These are phyloP conservation scores for Phytomonas sp. DNA, from an alignment of 208 protist genomes.

Conservation along the genomic window DNA sequence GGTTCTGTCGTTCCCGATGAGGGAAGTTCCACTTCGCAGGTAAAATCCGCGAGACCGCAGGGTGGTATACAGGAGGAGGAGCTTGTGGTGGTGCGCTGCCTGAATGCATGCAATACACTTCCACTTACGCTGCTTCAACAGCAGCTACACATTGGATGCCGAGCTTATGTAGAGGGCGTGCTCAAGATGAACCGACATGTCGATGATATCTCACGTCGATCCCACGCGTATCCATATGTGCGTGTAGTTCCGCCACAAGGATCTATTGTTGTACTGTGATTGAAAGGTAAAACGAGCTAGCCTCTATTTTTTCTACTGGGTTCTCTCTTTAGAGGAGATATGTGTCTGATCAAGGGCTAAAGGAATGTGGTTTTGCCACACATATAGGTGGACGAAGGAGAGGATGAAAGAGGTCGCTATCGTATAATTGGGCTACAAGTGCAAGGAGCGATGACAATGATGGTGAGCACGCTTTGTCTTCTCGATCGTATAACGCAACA, in stretches of 20 bases:
- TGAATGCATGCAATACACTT: conserved; percentile 15
- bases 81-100: conserved; percentile 66
- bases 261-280: conserved; percentile 33
- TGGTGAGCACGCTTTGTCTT: too few species aligned
- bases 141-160: conserved; percentile 36
- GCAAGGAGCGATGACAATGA: too few species aligned
- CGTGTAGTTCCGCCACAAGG: conserved; percentile 68
- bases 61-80: conserved; percentile 31
- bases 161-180: conserved; percentile 46
- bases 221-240: conserved; percentile 78
- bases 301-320: background rate
- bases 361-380: too few species aligned
- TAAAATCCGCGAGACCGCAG: background rate
- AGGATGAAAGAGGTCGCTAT: too few species aligned
- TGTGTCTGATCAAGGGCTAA: too few species aligned
- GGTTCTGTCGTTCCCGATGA: background rate
- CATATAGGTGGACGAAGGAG: too few species aligned
- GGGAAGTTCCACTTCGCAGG: too few species aligned
- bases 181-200: conserved; percentile 69
- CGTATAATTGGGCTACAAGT: too few species aligned
- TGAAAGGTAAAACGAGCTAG: background rate
- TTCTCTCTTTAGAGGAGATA: background rate
- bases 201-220: conserved; percentile 42
- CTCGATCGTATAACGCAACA: too few species aligned
- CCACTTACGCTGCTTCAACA: conserved; percentile 33